Base-by-base conservation (phyloP, 2,329 filamentous ascomycete species). In the Sphaerulina populicola region DNA sequence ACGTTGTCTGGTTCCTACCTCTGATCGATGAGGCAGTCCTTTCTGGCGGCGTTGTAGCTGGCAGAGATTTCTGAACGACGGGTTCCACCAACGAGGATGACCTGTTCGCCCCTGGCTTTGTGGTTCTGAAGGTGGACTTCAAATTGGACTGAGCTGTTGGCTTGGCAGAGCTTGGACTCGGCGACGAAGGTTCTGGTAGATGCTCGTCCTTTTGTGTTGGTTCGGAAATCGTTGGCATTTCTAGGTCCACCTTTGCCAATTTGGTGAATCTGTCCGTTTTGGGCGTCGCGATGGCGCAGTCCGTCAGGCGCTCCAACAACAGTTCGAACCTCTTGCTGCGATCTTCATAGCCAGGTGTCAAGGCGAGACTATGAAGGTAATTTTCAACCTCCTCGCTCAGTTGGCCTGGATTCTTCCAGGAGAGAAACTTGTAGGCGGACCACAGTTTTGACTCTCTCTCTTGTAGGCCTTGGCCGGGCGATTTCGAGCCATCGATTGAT, bases 391-490 rank as follows among this genome's bases (percentile, higher is more conserved):
- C 36, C 15, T 35, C 23, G 14, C 33, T 18, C 10, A 52, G 50
- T 33, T 29, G 40, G 8, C 15, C 14, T 11, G n/a, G 39, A 39
- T 52, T 53, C n/a, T 44, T 42, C 35, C 35, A 53, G n/a, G 31
- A 46, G 6, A 53, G 41, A 10, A 49, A 49, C 1, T 12, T n/a
- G 38, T 52, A 52, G 3, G 38, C 3, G 1, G 36, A 29, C 29
- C 38, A 30, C 2, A 52, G 31, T 4, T 43, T 49, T 9, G 49
- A 37, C 1, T 12, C 33, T 14, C 35, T 44, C 2, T 37, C 39
- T 21, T 31, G 31, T 11, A 6, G 14, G 11, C 23, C 15, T n/a
- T 18, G 27, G 12, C 18, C 33, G 2, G 35, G 14, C 1, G 35
- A 41, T 10, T 27, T 41, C 14, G 18, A 23, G 23, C 15, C 15